Conservation (phyloP, 805 yeast species). For the Kuraishia floccosa region DNA sequence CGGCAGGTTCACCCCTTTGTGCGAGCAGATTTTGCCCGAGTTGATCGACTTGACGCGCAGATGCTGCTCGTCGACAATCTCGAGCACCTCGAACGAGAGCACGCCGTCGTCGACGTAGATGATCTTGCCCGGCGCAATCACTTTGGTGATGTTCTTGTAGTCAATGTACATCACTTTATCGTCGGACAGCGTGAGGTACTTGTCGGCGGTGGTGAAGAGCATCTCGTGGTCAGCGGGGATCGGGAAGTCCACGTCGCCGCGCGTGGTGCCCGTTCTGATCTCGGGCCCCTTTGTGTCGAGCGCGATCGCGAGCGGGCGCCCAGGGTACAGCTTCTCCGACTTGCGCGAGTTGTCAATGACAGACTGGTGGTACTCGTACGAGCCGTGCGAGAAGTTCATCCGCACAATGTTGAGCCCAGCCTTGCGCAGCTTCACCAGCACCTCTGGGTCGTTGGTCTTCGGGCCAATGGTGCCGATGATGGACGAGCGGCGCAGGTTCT, state of each 20-base stretch:
- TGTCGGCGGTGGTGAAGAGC: constrained; percentile 86
- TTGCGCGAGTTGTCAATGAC: constrained; percentile 95
- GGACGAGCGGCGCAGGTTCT: constrained; percentile 82
- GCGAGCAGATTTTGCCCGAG: constrained; percentile 92
- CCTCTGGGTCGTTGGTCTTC: constrained; percentile 85
- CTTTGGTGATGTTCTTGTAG: constrained; percentile 94
- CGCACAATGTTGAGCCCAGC: constrained; percentile 97
- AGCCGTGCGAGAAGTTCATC: constrained; percentile 98
- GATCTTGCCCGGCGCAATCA: constrained; percentile 75
- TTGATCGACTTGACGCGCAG: constrained; percentile 83
- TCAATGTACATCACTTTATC: constrained; percentile 82
- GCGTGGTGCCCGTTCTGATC: constrained; percentile 96
- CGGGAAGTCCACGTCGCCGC: constrained; percentile 69
- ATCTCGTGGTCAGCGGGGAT: constrained; percentile 80
- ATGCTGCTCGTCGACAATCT: constrained; percentile 69
- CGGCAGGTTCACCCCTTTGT: constrained; percentile 99
- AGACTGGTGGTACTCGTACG: constrained; percentile 94
- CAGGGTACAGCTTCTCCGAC: constrained; percentile 81
- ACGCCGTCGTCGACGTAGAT: constrained; percentile 98
- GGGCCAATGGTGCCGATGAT: constrained; percentile 99
- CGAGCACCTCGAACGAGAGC: constrained; percentile 83
- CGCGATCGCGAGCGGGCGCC: constrained; percentile 97
- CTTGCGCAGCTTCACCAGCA: constrained; percentile 77
- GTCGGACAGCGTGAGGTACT: constrained; percentile 60
- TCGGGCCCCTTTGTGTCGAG: constrained; percentile 99